Conservation (phyloP, 768 basidiomycete species). For the Pholiota molesta region DNA sequence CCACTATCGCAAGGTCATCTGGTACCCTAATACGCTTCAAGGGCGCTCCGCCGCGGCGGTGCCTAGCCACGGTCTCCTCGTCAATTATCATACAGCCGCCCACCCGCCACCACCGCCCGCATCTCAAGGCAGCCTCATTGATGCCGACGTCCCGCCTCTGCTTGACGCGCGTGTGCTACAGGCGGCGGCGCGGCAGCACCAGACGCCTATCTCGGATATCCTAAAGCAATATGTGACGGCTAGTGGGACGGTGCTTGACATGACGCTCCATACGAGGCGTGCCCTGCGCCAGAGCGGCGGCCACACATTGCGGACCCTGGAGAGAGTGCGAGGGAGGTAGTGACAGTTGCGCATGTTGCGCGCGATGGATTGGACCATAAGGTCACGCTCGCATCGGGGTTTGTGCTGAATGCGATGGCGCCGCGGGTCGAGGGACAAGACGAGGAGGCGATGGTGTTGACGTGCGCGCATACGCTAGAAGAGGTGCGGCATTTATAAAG, state of each 20-base stretch:
- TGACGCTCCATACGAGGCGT: constrained; percentile 55
- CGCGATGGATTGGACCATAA: constrained; percentile 39
- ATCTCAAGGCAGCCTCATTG: constrained; percentile 5
- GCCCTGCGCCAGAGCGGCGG: constrained; percentile 35
- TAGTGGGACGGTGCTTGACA: constrained; percentile 43
- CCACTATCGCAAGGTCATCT: not conserved
- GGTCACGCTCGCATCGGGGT: constrained; percentile 59
- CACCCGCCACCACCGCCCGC: constrained; percentile 6
- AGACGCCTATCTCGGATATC: constrained; percentile 32
- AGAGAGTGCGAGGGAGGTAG: constrained; percentile 36
- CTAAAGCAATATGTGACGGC: constrained; percentile 46
- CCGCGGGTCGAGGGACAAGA: constrained; percentile 11
- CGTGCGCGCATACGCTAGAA: constrained; percentile 67
- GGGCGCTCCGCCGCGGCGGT: not conserved
- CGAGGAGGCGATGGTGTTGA: constrained; percentile 43
- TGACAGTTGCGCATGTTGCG: constrained; percentile 57
- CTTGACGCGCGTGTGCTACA: constrained; percentile 31
- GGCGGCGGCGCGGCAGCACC: constrained; percentile 19
- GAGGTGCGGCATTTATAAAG: constrained; percentile 40
- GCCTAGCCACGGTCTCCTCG: constrained; percentile 29
- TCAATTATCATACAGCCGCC: constrained; percentile 26
- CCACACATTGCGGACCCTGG: constrained; percentile 17
- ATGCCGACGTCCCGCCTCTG: constrained; percentile 16
- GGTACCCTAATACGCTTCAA: not conserved
- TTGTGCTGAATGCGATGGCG: constrained; percentile 42